Evolutionary conservation across 2,329 filamentous ascomycete genomes (phyloP).

Genomic region (Paraphoma sp.): DNA sequence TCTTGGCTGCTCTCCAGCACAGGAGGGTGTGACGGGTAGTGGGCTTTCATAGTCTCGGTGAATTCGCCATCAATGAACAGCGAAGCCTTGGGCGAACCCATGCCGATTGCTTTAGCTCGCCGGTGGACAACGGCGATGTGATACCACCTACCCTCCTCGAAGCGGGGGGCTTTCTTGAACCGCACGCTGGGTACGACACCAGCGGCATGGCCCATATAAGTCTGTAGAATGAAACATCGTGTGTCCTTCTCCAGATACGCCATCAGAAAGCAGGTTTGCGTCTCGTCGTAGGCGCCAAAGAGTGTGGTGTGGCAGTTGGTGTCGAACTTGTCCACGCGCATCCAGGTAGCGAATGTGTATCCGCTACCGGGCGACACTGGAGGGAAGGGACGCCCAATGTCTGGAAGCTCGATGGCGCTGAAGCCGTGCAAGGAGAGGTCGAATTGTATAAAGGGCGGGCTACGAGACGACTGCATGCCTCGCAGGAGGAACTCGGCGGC

Average conservation of each 20-base stretch:
- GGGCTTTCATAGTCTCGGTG: slow-evolving; percentile 86
- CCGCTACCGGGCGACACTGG: slow-evolving; percentile 75
- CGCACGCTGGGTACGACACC: slow-evolving; percentile 80
- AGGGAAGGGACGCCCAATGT: slow-evolving; percentile 84
- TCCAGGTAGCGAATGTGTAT: slow-evolving; percentile 90
- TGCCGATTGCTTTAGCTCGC: slow-evolving; percentile 68
- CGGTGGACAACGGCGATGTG: slow-evolving; percentile 90
- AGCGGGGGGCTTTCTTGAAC: slow-evolving; percentile 86
- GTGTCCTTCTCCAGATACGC: slow-evolving; percentile 94
- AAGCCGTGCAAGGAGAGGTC: slow-evolving; percentile 88
- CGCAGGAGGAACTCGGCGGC: slow-evolving; percentile 74
- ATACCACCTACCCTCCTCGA: slow-evolving; percentile 84
- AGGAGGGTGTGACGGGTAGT: slow-evolving; percentile 81
- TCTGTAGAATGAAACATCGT: slow-evolving; percentile 93
- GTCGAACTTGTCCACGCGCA: slow-evolving; percentile 88
- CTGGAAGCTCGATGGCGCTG: slow-evolving; percentile 87
- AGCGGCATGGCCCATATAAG: slow-evolving; percentile 78
- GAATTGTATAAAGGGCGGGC: slow-evolving; percentile 89
- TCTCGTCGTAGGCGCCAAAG: slow-evolving; percentile 92
- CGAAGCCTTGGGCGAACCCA: slow-evolving; percentile 79
- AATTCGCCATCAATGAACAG: slow-evolving; percentile 95
- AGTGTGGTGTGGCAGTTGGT: slow-evolving; percentile 86
- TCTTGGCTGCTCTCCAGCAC: slow-evolving; percentile 67
- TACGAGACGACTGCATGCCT: slow-evolving; percentile 75
- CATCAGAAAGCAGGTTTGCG: slow-evolving; percentile 91